These are phyloP conservation scores for Pezicula radicicola DNA, from an alignment of 2,329 filamentous ascomycete species.

Conservation along the genomic window DNA sequence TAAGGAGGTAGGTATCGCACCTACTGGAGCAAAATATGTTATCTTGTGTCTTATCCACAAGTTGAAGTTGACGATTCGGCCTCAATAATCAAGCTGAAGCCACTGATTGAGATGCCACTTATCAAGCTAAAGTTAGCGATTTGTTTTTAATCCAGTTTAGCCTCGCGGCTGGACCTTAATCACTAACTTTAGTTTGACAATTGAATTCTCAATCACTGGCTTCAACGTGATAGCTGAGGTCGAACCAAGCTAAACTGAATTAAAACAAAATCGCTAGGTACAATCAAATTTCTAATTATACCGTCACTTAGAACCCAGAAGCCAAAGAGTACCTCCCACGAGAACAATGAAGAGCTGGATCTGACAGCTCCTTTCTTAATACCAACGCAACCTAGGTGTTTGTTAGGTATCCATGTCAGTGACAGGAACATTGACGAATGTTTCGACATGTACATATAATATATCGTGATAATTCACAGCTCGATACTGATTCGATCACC, in stretches of 20 bases:
- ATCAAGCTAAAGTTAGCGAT: too few species aligned
- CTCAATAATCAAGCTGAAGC: neutral
- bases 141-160: too few species aligned
- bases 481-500: neutral
- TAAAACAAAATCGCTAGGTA: too few species aligned
- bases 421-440: neutral
- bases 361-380: neutral
- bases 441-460: neutral
- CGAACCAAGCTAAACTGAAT: too few species aligned
- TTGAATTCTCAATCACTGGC: too few species aligned
- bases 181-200: too few species aligned
- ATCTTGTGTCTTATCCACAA: too few species aligned
- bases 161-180: too few species aligned
- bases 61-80: too few species aligned
- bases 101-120: too few species aligned
- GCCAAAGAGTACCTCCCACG: neutral
- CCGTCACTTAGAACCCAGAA: neutral
- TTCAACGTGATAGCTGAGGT: too few species aligned
- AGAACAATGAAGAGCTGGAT: neutral
- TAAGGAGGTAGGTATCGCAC: neutral
- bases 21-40: too few species aligned
- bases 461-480: neutral
- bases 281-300: neutral
- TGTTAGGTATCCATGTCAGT: neutral
- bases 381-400: neutral